Percentiles rank a stretch among this genome's conserved stretches.
phyloP scores from a whole-genome alignment of 2,329 filamentous ascomycete genomes.

The Colletotrichum cordylinicola region DNA sequence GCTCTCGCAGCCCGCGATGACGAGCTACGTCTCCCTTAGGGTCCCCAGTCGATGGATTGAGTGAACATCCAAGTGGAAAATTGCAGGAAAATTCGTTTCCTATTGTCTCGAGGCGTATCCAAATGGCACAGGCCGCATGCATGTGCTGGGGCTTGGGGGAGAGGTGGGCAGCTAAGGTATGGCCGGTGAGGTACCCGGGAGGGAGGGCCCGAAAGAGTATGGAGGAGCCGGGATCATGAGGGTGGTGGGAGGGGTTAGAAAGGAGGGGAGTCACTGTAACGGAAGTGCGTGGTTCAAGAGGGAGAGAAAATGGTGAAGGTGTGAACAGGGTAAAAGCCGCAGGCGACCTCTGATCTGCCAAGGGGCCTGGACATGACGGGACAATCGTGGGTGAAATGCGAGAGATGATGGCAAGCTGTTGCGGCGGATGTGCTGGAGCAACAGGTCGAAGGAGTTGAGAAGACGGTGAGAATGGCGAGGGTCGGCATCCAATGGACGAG shows the following conservation, averaged over 20 bases:
- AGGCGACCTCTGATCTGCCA: background rate
- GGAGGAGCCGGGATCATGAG: background rate
- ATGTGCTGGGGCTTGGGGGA: background rate
- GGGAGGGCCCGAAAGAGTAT: conserved; percentile 7
- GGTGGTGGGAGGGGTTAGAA: background rate
- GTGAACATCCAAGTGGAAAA: background rate
- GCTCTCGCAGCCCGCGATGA: background rate
- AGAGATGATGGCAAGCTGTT: conserved; percentile 11
- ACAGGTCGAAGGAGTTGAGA: background rate
- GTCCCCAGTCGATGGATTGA: background rate
- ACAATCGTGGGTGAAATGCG: conserved; percentile 11
- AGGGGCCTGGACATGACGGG: background rate
- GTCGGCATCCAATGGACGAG: background rate
- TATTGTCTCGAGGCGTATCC: background rate
- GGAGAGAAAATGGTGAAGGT: conserved; percentile 1
- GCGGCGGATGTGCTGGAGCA: background rate
- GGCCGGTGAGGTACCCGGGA: conserved; percentile 15
- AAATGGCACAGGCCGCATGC: conserved; percentile 4
- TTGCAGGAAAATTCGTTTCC: background rate
- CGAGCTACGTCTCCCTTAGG: conserved; percentile 1
- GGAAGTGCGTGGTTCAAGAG: background rate
- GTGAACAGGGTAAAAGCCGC: background rate
- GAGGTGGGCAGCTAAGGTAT: conserved; percentile 3
- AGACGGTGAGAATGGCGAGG: background rate
- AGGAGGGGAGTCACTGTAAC: conserved; percentile 1